phyloP scores from a whole-genome alignment of 2,329 filamentous ascomycete genomes.

The Sclerotinia glacialis region DNA sequence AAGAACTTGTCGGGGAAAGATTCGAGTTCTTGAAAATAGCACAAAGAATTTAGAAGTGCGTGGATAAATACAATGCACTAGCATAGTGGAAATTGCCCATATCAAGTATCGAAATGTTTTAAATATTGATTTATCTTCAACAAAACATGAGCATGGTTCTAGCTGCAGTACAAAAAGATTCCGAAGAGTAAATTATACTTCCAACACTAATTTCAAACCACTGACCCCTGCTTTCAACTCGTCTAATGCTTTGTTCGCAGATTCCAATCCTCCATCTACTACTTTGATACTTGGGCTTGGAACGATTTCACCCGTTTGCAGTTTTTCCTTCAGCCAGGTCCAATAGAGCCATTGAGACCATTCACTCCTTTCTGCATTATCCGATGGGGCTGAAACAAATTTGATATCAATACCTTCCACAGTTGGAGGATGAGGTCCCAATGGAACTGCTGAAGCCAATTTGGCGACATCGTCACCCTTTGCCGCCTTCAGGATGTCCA shows the following conservation, averaged over 20 bases:
- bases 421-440: slow-evolving; percentile 47
- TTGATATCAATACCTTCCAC: slow-evolving; percentile 9
- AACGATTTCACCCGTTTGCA: slow-evolving; percentile 27
- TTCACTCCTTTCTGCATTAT: slow-evolving; percentile 43
- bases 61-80: background rate
- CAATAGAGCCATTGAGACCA: slow-evolving; percentile 5
- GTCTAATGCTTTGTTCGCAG: slow-evolving; percentile 42
- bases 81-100: background rate
- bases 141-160: background rate
- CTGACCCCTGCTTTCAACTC: slow-evolving; percentile 44
- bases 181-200: slow-evolving; percentile 11
- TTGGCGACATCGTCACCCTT: slow-evolving; percentile 46
- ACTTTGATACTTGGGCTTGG: slow-evolving; percentile 43
- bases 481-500: slow-evolving; percentile 55
- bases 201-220: slow-evolving; percentile 43
- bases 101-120: background rate
- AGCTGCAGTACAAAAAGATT: slow-evolving; percentile 4
- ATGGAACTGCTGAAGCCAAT: slow-evolving; percentile 52
- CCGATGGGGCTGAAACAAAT: slow-evolving; percentile 48
- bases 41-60: background rate
- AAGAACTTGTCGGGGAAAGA: background rate
- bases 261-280: slow-evolving; percentile 42
- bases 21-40: background rate
- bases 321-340: slow-evolving; percentile 36
- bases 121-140: background rate